Evolutionary conservation across 176 grass and related monocot species (phyloP).

Genomic region (Areca catechu): DNA sequence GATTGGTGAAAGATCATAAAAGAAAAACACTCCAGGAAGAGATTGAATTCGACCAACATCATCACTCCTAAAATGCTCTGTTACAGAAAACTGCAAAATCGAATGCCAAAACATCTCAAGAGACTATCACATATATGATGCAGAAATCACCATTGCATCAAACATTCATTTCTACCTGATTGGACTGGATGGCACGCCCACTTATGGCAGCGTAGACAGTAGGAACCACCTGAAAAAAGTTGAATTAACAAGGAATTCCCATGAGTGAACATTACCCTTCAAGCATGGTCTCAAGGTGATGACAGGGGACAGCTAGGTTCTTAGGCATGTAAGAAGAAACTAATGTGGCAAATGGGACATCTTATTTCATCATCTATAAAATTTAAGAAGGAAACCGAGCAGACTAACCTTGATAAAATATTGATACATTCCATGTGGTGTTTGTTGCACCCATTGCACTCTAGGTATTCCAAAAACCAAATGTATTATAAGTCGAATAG

Average conservation of each 20-base stretch:
- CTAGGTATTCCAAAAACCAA: constrained; percentile 33
- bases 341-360: too few relatives aligned
- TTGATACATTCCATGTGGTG: constrained; percentile 91
- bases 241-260: too few relatives aligned
- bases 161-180: constrained; percentile 48
- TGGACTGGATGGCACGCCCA: constrained; percentile 77
- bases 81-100: constrained; percentile 78
- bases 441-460: constrained; percentile 62
- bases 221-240: constrained; percentile 66
- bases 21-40: constrained; percentile 98
- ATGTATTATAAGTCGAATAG: constrained; percentile 6
- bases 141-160: neutral
- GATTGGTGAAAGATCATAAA: constrained; percentile 94
- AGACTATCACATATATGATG: constrained; percentile 10
- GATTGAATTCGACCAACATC: constrained; percentile 56
- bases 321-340: too few relatives aligned
- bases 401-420: constrained; percentile 89
- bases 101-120: constrained; percentile 17
- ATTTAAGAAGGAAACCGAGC: constrained; percentile 4
- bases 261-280: too few relatives aligned
- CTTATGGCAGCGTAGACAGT: constrained; percentile 80
- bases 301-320: too few relatives aligned
- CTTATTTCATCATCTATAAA: neutral
- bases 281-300: too few relatives aligned
- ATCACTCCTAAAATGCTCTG: constrained; percentile 80